Base-by-base conservation (phyloP, 176 grass and related monocot genomes). In the Phoenix roebelenii region DNA sequence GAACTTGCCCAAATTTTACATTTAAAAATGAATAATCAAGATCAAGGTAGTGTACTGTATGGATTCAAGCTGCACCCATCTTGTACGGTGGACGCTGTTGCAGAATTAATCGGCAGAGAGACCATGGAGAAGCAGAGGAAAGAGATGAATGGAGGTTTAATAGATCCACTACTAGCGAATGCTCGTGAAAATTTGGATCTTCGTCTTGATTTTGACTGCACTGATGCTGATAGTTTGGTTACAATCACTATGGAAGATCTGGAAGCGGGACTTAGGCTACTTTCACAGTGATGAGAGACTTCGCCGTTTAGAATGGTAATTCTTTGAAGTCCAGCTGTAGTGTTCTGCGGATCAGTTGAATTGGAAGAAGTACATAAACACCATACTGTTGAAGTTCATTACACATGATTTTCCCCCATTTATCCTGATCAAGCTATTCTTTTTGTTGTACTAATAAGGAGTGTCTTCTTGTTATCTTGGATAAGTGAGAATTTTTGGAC, bases 131-230 rank as follows among this genome's bases (percentile, higher is more conserved):
- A 89, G 52, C 52, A 61, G 24, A 81, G 81, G 32, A 85, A 77
- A 63, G 81, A 89, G 51, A 80, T 90, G 80, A 98, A 98, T 30
- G 93, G 93, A 67, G 93, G 93, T 29, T 70, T 98, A 62, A 78
- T 98, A 52, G 88, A 85, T 69, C 78, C 76, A 16, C 66, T 91
- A 69, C 87, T 98, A 14, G 55, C 55, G 55, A 92, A 88, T 75
- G 87, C 87, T 5, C 75, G 93, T 15, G 93, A 98, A 57, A 88
- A 80, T 56, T 81, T 98, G 51, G 93, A 98, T 59, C 76, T 85
- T 24, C 72, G 93, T 17, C 81, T 92, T 4, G 87, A 92, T 83
- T 98, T 98, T 67, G 80, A 78, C 59, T 87, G 83, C 4, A 53
- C 77, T 3, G 70, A 91, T 59, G 29, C 32, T 7, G 76, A 92